These are phyloP conservation scores for Pyrus bretschneideri DNA, from an alignment of 306 rosid species.

Conservation along the genomic window DNA sequence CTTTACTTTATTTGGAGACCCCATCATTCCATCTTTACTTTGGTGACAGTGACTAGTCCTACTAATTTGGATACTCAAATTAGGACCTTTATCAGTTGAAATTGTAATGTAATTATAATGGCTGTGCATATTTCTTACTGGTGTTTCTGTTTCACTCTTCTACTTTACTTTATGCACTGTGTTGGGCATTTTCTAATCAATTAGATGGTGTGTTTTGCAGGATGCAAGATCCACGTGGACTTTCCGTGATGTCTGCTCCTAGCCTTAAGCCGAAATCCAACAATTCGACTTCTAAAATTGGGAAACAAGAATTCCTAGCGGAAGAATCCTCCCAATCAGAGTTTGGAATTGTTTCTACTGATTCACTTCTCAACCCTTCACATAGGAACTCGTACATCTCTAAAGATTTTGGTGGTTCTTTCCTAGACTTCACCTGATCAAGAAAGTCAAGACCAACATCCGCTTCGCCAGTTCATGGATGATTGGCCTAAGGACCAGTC, in stretches of 20 bases:
- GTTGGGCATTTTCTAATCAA: conserved; percentile 17
- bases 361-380: conserved; percentile 45
- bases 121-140: not conserved
- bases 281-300: conserved; percentile 1
- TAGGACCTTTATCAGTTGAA: conserved; percentile 12
- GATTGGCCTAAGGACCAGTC: conserved; percentile 41
- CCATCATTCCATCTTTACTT: conserved; percentile 25
- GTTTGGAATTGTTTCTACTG: conserved; percentile 43
- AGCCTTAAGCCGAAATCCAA: conserved; percentile 14
- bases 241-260: conserved; percentile 22
- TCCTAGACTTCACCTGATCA: conserved; percentile 34
- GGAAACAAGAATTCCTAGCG: conserved; percentile 7
- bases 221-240: conserved; percentile 25
- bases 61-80: conserved; percentile 12
- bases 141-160: not conserved
- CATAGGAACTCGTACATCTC: conserved; percentile 31
- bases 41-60: conserved; percentile 31
- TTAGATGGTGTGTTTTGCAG: conserved; percentile 24
- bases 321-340: conserved; percentile 27
- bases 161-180: conserved; percentile 2
- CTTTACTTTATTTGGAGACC: conserved; percentile 24
- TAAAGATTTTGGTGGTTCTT: conserved; percentile 33
- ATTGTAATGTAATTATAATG: conserved; percentile 6
- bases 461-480: conserved; percentile 34
- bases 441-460: conserved; percentile 30